Base-by-base conservation (phyloP, 768 basidiomycete genomes). In the Dentipellis sp. region DNA sequence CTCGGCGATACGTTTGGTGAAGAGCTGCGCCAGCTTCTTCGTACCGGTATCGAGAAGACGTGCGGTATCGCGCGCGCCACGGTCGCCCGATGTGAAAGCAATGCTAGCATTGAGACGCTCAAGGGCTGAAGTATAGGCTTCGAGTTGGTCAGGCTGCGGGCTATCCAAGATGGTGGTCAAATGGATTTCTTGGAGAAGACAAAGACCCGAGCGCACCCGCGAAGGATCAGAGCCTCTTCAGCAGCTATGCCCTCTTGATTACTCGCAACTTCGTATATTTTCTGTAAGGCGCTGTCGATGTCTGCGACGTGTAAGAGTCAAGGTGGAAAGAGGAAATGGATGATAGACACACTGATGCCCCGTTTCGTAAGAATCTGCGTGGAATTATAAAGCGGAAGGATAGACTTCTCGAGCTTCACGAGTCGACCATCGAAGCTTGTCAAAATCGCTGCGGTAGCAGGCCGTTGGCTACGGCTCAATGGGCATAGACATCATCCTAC, bases 1-100 rank as follows among this genome's bases (percentile, higher is more conserved):
- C 70, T 91, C 89, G 2, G 91, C 90, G n/a, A 91, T 87, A 35
- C 88, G 75, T 63, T 88, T 90, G n/a, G 88, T 93, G 65, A 86
- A 92, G 11, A 91, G 69, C 62, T 90, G 88, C 0, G 83, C 78
- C 10, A 92, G 74, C 65, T 90, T 91, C 73, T 91, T 91, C 5
- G 83, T 82, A 8, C 91, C 90, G 1, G 88, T 88, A 71, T 91
- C 89, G 9, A 91, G 74, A 4, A 92, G 77, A 42, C 85, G 81
- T n/a, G 86, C 85, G 39, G 80, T 81, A 61, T 84, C 80, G 0
- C 72, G 75, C 4, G 79, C 68, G 58, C 79, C 80, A 14, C 71
- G 69, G 47, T 82, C 83, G 0, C 79, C 72, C 0, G 80, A 75
- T 61, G 86, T 84, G 70, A 91, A 91, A 1, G 86, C 88, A 39